A percentile compares a stretch with the other conserved stretches of the same genome.
phyloP scores from a whole-genome alignment of 495 filamentous ascomycete species.

The Penicillium flavigenum region DNA sequence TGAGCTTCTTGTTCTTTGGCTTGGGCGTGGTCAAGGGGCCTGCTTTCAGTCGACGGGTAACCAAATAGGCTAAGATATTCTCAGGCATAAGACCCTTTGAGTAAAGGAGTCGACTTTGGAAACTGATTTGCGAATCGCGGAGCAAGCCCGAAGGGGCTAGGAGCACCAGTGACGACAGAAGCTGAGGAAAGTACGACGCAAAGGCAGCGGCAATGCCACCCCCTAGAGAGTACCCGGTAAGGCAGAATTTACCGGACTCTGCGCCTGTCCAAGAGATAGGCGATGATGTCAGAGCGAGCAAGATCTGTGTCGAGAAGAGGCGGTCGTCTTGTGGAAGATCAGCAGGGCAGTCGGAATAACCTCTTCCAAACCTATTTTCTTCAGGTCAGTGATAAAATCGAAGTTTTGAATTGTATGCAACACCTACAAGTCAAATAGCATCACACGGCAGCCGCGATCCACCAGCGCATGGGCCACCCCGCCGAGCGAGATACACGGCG shows the following conservation, averaged over 20 bases:
- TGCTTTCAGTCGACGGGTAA: constrained; percentile 53
- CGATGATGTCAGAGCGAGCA: constrained; percentile 69
- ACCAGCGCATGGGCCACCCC: constrained; percentile 68
- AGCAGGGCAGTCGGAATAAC: constrained; percentile 69
- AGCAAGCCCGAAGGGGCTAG: constrained; percentile 75
- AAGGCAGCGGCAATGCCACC: constrained; percentile 78
- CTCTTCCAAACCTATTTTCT: constrained; percentile 65
- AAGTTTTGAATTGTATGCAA: neutral
- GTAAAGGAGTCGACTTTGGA: constrained; percentile 61
- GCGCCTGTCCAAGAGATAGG: constrained; percentile 64
- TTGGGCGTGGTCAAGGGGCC: constrained; percentile 42
- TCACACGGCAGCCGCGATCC: constrained; percentile 73
- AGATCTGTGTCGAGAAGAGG: constrained; percentile 73
- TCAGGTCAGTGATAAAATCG: neutral
- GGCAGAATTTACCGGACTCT: constrained; percentile 55
- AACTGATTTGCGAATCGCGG: constrained; percentile 60
- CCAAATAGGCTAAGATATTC: constrained; percentile 50
- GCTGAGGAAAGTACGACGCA: constrained; percentile 64
- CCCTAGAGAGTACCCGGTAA: constrained; percentile 84
- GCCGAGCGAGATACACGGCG: constrained; percentile 71
- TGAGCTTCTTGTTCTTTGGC: constrained; percentile 34
- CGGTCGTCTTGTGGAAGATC: constrained; percentile 68
- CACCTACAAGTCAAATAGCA: constrained; percentile 67
- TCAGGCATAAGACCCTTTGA: constrained; percentile 58
- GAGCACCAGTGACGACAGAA: constrained; percentile 66